phyloP scores from a whole-genome alignment of 1,139 yeast genomes.

The Protomyces inundatus region DNA sequence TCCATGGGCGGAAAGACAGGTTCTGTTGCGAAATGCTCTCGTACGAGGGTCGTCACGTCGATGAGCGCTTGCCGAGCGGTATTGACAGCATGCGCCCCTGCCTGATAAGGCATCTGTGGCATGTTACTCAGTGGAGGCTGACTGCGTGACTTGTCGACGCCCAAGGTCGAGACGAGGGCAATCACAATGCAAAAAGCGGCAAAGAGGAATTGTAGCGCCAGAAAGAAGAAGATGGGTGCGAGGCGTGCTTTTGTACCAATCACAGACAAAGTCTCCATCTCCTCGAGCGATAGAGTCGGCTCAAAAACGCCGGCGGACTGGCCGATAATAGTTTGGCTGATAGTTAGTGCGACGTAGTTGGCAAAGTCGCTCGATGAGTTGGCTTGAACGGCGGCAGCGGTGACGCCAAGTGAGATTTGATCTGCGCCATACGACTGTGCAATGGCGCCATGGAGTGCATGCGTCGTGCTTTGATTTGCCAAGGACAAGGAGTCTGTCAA shows the following conservation, averaged over 20 bases:
- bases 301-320: slow-evolving; percentile 6
- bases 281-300: background rate
- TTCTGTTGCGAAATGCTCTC: slow-evolving; percentile 4
- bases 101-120: background rate
- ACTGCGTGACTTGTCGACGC: background rate
- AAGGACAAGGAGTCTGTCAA: background rate
- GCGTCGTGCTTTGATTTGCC: background rate
- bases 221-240: background rate
- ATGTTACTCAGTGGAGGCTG: background rate
- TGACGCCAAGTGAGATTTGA: slow-evolving; percentile 7
- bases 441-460: background rate
- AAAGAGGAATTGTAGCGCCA: background rate
- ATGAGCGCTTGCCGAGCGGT: background rate
- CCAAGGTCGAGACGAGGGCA: slow-evolving; percentile 1
- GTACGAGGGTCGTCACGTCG: background rate
- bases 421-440: slow-evolving; percentile 5
- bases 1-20: background rate
- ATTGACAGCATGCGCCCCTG: slow-evolving; percentile 10
- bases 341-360: background rate
- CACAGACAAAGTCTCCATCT: background rate
- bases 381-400: slow-evolving; percentile 5
- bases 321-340: background rate
- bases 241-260: slow-evolving; percentile 1
- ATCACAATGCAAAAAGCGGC: background rate
- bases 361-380: background rate